phyloP scores from a whole-genome alignment of 2,329 filamentous ascomycete genomes.

The Trichoderma breve region DNA sequence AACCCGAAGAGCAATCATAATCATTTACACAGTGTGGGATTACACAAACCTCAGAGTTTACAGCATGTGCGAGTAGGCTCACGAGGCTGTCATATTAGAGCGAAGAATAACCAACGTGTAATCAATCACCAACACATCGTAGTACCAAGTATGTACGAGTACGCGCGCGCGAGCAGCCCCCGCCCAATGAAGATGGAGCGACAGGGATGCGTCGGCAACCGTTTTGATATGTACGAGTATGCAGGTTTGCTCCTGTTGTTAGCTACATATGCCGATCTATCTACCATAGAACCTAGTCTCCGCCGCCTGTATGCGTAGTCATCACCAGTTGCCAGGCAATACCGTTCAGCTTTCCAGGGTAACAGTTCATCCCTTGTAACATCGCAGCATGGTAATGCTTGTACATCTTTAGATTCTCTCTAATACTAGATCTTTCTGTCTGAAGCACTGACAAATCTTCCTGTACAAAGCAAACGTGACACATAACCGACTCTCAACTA shows the following conservation, averaged over 20 bases:
- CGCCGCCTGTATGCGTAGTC: background rate
- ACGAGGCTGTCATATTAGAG: background rate
- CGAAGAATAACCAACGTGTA: background rate
- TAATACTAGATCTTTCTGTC: background rate
- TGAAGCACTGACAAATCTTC: background rate
- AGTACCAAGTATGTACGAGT: background rate
- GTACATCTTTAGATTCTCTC: background rate
- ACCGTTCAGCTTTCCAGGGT: background rate
- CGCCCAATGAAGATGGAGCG: background rate
- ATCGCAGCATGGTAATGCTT: background rate
- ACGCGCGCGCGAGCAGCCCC: background rate
- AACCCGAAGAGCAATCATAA: background rate
- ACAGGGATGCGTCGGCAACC: background rate
- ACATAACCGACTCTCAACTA: background rate
- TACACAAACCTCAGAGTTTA: background rate
- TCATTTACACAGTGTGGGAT: background rate
- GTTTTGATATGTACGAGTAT: background rate
- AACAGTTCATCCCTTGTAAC: background rate
- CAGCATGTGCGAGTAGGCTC: background rate
- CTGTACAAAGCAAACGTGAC: background rate
- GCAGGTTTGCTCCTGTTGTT: background rate
- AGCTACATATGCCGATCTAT: background rate
- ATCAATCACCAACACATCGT: background rate
- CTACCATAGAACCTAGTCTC: background rate
- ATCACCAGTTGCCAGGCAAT: background rate